Evolutionary conservation across 371 early-diverging fungal genomes (phyloP).

Genomic region (Mortierella sp.): DNA sequence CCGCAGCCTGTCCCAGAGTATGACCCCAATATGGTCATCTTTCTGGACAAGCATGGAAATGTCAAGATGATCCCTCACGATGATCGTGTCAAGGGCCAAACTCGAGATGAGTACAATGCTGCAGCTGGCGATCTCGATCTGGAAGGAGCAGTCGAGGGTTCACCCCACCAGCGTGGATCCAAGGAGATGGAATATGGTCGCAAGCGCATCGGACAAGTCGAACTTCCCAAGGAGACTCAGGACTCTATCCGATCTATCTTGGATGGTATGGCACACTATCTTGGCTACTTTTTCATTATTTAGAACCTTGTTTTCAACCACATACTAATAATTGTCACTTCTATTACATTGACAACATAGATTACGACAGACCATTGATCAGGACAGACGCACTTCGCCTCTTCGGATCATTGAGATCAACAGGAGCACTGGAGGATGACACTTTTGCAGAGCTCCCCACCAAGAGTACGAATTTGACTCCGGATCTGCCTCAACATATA

Average conservation of each 20-base stretch:
- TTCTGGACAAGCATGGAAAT: slow-evolving; percentile 52
- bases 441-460: slow-evolving; percentile 24
- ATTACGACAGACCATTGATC: slow-evolving; percentile 67
- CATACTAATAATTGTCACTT: neutral
- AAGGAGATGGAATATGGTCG: slow-evolving; percentile 79
- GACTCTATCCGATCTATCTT: slow-evolving; percentile 64
- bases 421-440: slow-evolving; percentile 59
- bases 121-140: neutral
- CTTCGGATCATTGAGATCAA: slow-evolving; percentile 78
- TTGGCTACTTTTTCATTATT: neutral
- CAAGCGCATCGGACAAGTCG: slow-evolving; percentile 78
- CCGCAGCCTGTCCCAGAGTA: slow-evolving; percentile 19
- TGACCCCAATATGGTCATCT: slow-evolving; percentile 55
- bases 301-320: no score
- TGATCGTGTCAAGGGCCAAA: slow-evolving; percentile 32
- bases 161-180: slow-evolving; percentile 65
- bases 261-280: slow-evolving; percentile 33
- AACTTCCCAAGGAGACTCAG: slow-evolving; percentile 68
- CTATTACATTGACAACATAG: slow-evolving; percentile 28
- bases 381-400: slow-evolving; percentile 77
- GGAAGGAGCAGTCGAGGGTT: neutral
- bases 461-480: slow-evolving; percentile 21
- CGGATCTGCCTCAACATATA: slow-evolving; percentile 4
- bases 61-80: slow-evolving; percentile 55
- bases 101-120: slow-evolving; percentile 22